Evolutionary conservation across 768 basidiomycete species (phyloP), one percentile per base, ranked within the genome.

Genomic region (Cyclocybe aegerita): DNA sequence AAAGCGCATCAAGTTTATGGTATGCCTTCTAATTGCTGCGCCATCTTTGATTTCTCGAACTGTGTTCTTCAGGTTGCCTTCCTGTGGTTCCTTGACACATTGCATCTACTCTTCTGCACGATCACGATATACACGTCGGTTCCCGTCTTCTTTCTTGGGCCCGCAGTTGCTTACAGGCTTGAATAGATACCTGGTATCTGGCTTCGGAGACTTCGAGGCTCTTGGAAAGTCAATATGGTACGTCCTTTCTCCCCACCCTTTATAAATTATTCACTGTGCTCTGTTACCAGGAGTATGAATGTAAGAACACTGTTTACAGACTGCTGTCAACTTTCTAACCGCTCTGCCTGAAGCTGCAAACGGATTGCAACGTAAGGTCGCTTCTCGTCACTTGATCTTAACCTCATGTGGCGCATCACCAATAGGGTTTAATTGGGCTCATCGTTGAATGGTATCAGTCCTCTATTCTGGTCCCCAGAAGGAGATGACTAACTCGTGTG

Each of bases 51-150:
- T 44, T 16, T 7, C 30, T 36, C 52, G 50, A 16, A 50, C 32
- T 30, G 14, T 15, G 8, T 37, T 16, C 38, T 39, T 9, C 38
- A 76, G 74, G 72, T 73, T 12, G 61, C 69, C 51, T 30, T 70
- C 14, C 55, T 75, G 43, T 74, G 72, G 72, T 1, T 71, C 10
- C 53, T 78, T 50, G 78, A 81, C 60, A 73, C 74, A 0, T 32
- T 66, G 1, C 79, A 81, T 54, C 57, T 79, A 11, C 57, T 68
- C n/a, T 58, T 80, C 2, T 76, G 74, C 56, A 69, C 70, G 2
- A 65, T 72, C 23, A 59, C 77, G 2, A 69, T 80, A 35, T 80
- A 80, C 48, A 73, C 72, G 78, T 78, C 55, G 15, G 68, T 46
- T 12, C n/a, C n/a, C 10, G 23, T 9, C 30, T 7, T 9, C 37